Evolutionary conservation across 202 grass and related monocot genomes (phyloP).

Genomic region (Brachypodium distachyon): DNA sequence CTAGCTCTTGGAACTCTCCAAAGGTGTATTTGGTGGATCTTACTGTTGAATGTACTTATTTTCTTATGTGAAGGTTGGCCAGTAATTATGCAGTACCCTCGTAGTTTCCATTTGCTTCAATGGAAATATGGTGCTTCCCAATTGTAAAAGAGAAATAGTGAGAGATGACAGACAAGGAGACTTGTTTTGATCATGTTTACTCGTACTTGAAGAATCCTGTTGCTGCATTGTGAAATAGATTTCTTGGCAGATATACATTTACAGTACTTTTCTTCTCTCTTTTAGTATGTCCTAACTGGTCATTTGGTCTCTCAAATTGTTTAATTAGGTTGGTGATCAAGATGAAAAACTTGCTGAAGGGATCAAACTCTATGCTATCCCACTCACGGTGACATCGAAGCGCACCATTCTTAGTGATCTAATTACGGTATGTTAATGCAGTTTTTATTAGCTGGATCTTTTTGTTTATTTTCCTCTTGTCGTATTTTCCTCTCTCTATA

Average conservation of each 20-base stretch:
- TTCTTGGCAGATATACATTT: neutral
- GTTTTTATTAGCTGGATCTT: neutral
- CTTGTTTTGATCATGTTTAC: neutral
- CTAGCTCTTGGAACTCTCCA: constrained; percentile 1
- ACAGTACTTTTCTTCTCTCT: neutral
- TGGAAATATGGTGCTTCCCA: neutral
- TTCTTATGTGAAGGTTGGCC: neutral
- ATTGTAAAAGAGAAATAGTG: neutral
- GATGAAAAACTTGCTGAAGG: constrained; percentile 97
- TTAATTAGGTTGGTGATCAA: constrained; percentile 79
- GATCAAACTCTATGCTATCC: constrained; percentile 92
- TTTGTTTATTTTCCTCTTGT: neutral
- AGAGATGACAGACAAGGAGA: neutral
- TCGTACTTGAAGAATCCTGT: neutral
- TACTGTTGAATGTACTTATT: neutral
- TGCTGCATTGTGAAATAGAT: constrained; percentile 6
- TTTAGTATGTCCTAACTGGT: neutral
- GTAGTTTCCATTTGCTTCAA: neutral
- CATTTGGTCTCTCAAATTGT: neutral
- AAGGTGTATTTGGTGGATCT: neutral
- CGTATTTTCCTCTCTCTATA: neutral
- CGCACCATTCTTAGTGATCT: constrained; percentile 88
- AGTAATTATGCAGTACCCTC: neutral
- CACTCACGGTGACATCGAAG: constrained; percentile 72
- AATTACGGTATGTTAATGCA: constrained; percentile 67